Percentiles rank a stretch among this genome's conserved stretches.
Conservation (phyloP, 2,329 filamentous ascomycete species). For the Trichoderma harzianum region DNA sequence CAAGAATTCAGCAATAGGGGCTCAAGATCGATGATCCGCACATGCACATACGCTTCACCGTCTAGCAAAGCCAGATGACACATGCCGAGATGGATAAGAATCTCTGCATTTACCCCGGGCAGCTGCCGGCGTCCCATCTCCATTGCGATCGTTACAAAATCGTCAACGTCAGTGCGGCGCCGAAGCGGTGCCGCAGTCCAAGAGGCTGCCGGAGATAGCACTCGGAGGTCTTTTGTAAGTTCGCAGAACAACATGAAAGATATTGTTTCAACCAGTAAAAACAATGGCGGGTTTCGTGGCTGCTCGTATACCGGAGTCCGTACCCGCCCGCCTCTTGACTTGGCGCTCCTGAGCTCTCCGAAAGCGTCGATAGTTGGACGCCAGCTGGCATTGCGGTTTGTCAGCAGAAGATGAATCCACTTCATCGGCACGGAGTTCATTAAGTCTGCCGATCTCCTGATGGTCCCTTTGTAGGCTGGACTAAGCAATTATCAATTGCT, state of each 20-base stretch:
- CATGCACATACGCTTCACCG: background rate
- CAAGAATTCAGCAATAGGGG: background rate
- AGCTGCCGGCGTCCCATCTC: background rate
- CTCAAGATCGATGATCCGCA: background rate
- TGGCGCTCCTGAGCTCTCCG: background rate
- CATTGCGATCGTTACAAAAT: background rate
- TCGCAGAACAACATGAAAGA: background rate
- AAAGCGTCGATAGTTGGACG: background rate
- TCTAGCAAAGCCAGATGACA: background rate
- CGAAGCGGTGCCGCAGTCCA: constrained; percentile 2
- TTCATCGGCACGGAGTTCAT: background rate
- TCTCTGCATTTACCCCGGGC: background rate
- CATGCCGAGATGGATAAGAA: background rate
- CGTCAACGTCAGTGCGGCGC: background rate
- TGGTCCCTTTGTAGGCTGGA: background rate
- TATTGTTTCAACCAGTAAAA: background rate
- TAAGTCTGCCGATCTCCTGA: background rate
- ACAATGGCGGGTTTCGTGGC: background rate
- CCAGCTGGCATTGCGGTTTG: background rate
- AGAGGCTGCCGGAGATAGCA: constrained; percentile 12
- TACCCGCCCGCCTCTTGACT: constrained; percentile 2
- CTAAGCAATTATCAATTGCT: background rate
- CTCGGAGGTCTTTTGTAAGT: constrained; percentile 6
- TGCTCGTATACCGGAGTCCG: background rate
- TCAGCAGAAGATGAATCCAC: background rate